Percentiles rank a stretch among this genome's conserved stretches.
Conservation (phyloP, 495 filamentous ascomycete genomes). For the Gamarada debralockiae region DNA sequence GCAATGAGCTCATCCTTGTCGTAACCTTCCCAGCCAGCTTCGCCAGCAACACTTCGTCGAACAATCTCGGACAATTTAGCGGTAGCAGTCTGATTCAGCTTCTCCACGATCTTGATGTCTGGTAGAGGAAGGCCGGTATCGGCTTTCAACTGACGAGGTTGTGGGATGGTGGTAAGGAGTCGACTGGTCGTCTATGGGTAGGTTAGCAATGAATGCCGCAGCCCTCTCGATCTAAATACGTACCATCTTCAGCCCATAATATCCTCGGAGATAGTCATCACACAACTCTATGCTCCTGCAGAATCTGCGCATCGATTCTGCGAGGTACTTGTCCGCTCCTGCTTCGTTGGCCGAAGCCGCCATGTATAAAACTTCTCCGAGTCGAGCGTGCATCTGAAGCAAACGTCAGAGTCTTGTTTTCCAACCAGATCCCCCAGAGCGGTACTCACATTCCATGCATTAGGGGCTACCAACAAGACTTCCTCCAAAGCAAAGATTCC, state of each 20-base stretch:
- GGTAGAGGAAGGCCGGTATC: constrained; percentile 40
- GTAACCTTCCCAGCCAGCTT: constrained; percentile 68
- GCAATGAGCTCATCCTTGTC: constrained; percentile 72
- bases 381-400: constrained; percentile 70
- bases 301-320: constrained; percentile 76
- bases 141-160: constrained; percentile 16
- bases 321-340: constrained; percentile 44
- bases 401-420: not conserved
- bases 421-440: not conserved
- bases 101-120: constrained; percentile 51
- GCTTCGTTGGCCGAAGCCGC: constrained; percentile 45
- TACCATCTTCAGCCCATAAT: constrained; percentile 85
- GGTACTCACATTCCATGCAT: constrained; percentile 85
- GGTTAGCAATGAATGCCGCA: constrained; percentile 12
- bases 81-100: constrained; percentile 69
- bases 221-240: not conserved
- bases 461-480: constrained; percentile 80
- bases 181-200: constrained; percentile 20
- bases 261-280: constrained; percentile 85
- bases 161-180: constrained; percentile 14
- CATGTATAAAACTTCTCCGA: constrained; percentile 80
- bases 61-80: constrained; percentile 74
- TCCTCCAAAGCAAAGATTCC: constrained; percentile 90
- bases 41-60: constrained; percentile 50
- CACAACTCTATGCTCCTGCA: constrained; percentile 90